Conservation (phyloP, 768 basidiomycete species). For the Coprinopsis marcescibilis region DNA sequence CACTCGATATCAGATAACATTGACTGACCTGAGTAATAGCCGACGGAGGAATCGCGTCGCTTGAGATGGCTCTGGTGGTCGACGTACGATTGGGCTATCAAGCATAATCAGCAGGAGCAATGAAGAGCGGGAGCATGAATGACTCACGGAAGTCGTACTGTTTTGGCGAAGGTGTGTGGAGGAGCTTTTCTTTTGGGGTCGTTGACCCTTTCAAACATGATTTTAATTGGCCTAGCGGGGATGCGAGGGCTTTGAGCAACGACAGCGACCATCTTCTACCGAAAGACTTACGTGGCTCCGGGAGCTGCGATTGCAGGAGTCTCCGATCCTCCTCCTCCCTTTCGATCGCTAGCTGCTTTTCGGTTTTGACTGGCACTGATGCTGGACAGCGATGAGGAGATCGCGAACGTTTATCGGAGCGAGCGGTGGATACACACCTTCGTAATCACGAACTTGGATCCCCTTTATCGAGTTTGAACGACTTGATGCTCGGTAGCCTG, state of each 20-base stretch:
- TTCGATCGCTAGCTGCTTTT: not conserved
- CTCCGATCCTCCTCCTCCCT: not conserved
- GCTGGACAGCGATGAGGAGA: no score
- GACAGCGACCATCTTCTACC: not conserved
- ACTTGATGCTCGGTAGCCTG: not conserved
- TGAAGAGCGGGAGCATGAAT: not conserved
- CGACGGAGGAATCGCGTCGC: not conserved
- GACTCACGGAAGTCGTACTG: not conserved
- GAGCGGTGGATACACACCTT: not conserved
- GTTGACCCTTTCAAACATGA: conserved; percentile 7
- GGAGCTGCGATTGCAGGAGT: not conserved
- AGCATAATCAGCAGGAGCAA: not conserved
- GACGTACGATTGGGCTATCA: not conserved
- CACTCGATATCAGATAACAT: not conserved
- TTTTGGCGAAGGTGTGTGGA: not conserved
- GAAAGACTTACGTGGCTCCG: not conserved
- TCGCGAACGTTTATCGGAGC: no score
- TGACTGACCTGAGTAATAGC: conserved; percentile 9
- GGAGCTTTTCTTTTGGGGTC: not conserved
- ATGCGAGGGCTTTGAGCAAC: not conserved
- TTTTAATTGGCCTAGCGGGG: conserved; percentile 1
- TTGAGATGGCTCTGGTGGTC: not conserved
- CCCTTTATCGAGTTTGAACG: not conserved
- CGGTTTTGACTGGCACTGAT: no score
- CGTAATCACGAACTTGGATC: not conserved